A percentile compares a stretch with the other conserved stretches of the same genome.
Conservation (phyloP, 1,284 basidiomycete species). For the Trichosporon coremiiforme region DNA sequence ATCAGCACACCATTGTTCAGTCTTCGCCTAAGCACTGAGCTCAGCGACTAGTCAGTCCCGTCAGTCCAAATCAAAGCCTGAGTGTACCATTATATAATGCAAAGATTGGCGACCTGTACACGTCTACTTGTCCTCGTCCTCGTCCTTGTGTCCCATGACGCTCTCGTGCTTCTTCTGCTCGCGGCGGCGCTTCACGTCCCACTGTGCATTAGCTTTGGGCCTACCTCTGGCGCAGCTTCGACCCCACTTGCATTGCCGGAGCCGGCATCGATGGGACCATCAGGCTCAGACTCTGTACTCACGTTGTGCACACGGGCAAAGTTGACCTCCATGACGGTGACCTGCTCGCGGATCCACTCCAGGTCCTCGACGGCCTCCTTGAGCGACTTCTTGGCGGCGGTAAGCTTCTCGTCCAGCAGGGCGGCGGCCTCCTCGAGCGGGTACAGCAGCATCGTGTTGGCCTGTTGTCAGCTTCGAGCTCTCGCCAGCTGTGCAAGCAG, state of each 20-base stretch:
- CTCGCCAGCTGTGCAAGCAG: too few species aligned
- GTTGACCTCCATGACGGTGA: conserved; percentile 98
- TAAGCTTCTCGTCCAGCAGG: conserved; percentile 77
- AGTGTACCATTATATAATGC: conserved; percentile 15
- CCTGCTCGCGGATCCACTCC: conserved; percentile 87
- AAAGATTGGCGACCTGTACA: conserved; percentile 5
- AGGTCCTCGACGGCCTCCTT: conserved; percentile 79
- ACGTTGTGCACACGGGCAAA: conserved; percentile 91
- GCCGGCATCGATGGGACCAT: too few species aligned
- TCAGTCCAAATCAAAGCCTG: background rate
- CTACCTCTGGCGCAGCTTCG: too few species aligned
- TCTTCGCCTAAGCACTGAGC: too few species aligned
- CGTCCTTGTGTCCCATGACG: conserved; percentile 16
- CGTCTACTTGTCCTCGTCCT: conserved; percentile 20
- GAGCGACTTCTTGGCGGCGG: conserved; percentile 70
- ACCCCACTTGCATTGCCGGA: too few species aligned
- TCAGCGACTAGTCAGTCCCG: too few species aligned
- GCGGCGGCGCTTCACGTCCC: conserved; percentile 54
- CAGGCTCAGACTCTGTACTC: conserved; percentile 29
- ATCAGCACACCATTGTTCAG: too few species aligned
- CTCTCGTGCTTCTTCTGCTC: conserved; percentile 22
- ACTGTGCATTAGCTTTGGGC: conserved; percentile 34
- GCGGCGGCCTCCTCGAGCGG: conserved; percentile 77
- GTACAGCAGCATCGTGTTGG: conserved; percentile 97
- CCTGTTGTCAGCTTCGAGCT: conserved; percentile 63